Evolutionary conservation across 768 basidiomycete genomes (phyloP), one percentile per base, ranked within the genome.

Genomic region (Gloeostereum incarnatum): DNA sequence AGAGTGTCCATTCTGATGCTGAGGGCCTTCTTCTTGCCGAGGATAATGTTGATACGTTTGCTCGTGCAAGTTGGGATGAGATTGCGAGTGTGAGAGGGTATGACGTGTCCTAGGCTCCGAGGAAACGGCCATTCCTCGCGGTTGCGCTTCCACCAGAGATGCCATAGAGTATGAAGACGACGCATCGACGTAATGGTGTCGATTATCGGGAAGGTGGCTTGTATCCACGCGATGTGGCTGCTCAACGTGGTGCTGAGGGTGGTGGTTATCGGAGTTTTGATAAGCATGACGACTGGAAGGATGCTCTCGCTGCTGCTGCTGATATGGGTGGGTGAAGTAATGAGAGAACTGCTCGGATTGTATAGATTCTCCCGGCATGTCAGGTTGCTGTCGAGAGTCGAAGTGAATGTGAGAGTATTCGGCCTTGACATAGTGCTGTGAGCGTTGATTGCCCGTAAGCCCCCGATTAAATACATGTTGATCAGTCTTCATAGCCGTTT

Each of bases 301-400:
- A 27, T 50, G 45, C 5, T 50, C 38, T 18, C 46, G 47, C 18
- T 47, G 41, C 18, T 54, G 54, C 29, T 51, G 46, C n/a, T n/a
- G n/a, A n/a, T n/a, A n/a, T n/a, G n/a, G n/a, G n/a, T n/a, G n/a
- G n/a, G n/a, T n/a, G n/a, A n/a, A n/a, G n/a, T n/a, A n/a, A n/a
- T n/a, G n/a, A n/a, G n/a, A n/a, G n/a, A n/a, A n/a, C n/a, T n/a
- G n/a, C n/a, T n/a, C n/a, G n/a, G n/a, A n/a, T n/a, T n/a, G n/a
- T n/a, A n/a, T n/a, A n/a, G n/a, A n/a, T n/a, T n/a, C n/a, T n/a
- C n/a, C n/a, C n/a, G n/a, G n/a, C n/a, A n/a, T n/a, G n/a, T n/a
- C n/a, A n/a, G n/a, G n/a, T n/a, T n/a, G n/a, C n/a, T n/a, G n/a
- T n/a, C n/a, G n/a, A n/a, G n/a, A n/a, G n/a, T n/a, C n/a, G n/a